These are phyloP conservation scores for Euphorbia tirucalli DNA, from an alignment of 345 rosid genomes.

Conservation along the genomic window DNA sequence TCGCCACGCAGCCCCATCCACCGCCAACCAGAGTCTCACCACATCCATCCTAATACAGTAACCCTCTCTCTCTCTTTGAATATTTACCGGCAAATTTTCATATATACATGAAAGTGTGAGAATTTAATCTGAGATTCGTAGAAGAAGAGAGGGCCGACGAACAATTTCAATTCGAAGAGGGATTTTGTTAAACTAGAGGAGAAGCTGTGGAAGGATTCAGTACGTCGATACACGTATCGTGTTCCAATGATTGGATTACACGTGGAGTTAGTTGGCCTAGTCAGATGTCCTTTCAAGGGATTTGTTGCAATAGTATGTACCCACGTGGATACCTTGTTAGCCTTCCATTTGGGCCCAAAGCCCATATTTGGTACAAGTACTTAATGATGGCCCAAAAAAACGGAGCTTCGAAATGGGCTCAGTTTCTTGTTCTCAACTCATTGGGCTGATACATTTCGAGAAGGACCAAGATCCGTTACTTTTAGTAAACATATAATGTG, in stretches of 20 bases:
- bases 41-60: constrained; percentile 33
- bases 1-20: constrained; percentile 74
- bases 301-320: background rate
- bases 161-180: background rate
- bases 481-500: no score
- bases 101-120: background rate
- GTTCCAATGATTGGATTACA: constrained; percentile 38
- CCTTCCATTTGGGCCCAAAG: background rate
- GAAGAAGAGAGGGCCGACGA: background rate
- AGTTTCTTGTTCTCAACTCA: no score
- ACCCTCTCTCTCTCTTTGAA: background rate
- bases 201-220: constrained; percentile 15
- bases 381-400: background rate
- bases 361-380: background rate
- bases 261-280: constrained; percentile 30
- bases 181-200: background rate
- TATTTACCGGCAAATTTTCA: background rate
- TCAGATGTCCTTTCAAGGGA: background rate
- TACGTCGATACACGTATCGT: constrained; percentile 47
- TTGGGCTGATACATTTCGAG: no score
- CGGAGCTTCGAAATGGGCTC: background rate
- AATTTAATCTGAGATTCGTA: background rate
- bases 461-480: no score
- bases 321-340: constrained; percentile 24
- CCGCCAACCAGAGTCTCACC: constrained; percentile 33